Conservation (phyloP, 257 asterid species). For the Verbascum thapsus region DNA sequence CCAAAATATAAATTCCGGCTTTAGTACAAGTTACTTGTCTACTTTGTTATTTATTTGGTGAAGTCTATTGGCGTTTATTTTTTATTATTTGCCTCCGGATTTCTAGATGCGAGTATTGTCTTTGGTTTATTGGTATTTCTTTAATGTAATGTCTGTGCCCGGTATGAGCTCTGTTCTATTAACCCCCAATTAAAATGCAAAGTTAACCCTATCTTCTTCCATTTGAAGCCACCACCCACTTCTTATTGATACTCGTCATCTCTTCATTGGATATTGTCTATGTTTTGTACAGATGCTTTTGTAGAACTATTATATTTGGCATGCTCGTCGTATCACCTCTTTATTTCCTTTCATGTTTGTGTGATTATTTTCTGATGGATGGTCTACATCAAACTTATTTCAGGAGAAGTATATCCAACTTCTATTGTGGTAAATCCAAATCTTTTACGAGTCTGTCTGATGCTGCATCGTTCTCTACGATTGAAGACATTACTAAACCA, state of each 20-base stretch:
- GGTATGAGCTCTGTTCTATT: background rate
- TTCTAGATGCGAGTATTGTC: background rate
- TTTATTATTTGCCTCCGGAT: background rate
- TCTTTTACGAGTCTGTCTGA: conserved; percentile 63
- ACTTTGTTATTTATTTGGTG: background rate
- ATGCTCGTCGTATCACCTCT: conserved; percentile 3
- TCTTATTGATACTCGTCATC: background rate
- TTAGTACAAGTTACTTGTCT: background rate
- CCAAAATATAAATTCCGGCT: background rate
- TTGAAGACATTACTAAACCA: conserved; percentile 65
- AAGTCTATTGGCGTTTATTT: background rate
- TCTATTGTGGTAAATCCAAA: conserved; percentile 53
- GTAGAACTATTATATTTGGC: background rate
- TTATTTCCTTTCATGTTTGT: conserved; percentile 1
- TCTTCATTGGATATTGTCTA: background rate
- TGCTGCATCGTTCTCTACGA: conserved; percentile 53
- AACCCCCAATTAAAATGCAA: background rate
- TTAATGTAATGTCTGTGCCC: background rate
- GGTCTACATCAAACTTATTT: conserved; percentile 9
- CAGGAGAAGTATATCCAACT: conserved; percentile 51
- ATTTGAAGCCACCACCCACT: background rate
- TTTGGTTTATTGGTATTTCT: conserved; percentile 1
- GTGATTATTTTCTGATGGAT: conserved; percentile 27
- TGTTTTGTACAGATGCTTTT: background rate
- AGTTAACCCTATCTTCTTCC: background rate